phyloP scores from a whole-genome alignment of 345 rosid genomes.

The Turnera subulata region DNA sequence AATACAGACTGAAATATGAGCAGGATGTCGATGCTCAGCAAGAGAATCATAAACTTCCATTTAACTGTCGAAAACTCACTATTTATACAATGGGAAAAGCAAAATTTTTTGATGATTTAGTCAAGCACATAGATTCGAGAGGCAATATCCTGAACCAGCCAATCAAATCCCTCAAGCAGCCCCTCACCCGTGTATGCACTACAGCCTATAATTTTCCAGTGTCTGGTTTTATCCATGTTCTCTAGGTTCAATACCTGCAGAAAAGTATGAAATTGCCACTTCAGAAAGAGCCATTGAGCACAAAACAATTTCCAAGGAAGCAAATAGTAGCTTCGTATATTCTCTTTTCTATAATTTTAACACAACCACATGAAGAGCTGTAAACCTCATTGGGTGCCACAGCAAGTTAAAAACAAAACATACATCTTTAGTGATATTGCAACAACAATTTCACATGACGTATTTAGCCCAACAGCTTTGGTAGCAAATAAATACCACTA shows the following conservation, averaged over 20 bases:
- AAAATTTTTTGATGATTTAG: conserved; percentile 2
- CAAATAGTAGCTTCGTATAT: too few species aligned
- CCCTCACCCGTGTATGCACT: conserved; percentile 90
- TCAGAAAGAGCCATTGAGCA: too few species aligned
- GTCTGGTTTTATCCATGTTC: conserved; percentile 78
- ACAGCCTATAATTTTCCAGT: conserved; percentile 86
- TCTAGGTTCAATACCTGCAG: conserved; percentile 72
- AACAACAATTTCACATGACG: neutral
- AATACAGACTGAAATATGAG: too few species aligned
- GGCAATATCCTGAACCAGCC: conserved; percentile 95
- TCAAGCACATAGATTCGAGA: conserved; percentile 88
- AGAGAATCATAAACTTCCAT: conserved; percentile 34
- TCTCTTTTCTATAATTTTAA: too few species aligned
- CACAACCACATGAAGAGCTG: too few species aligned
- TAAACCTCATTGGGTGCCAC: too few species aligned
- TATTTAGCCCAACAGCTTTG: too few species aligned
- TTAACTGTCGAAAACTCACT: neutral
- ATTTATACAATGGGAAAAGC: neutral
- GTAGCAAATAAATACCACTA: too few species aligned
- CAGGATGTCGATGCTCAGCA: conserved; percentile 12
- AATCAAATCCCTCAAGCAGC: conserved; percentile 80
- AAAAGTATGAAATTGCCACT: too few species aligned
- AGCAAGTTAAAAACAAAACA: too few species aligned
- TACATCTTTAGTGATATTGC: too few species aligned
- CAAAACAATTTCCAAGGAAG: too few species aligned